A percentile compares a stretch with the other conserved stretches of the same genome.
Evolutionary conservation across 257 asterid species (phyloP).

Genomic region (Scutellaria galericulata): DNA sequence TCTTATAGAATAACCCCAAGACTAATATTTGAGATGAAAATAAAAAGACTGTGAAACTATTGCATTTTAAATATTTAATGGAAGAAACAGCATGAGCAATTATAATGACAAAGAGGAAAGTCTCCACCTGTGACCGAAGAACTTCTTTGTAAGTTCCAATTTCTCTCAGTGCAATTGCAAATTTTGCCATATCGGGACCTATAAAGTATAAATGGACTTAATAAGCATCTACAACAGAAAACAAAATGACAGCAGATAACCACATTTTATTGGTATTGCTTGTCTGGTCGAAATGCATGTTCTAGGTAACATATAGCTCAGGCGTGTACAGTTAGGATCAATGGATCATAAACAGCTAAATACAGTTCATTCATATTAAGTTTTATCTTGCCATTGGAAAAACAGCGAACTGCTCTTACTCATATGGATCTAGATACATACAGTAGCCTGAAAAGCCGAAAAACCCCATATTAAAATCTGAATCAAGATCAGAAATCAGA

Average conservation of each 20-base stretch:
- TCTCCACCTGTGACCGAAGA: constrained; percentile 86
- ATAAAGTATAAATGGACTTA: constrained; percentile 36
- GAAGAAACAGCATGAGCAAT: constrained; percentile 29
- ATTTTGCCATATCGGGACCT: constrained; percentile 95
- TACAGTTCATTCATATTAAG: background rate
- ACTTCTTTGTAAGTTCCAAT: constrained; percentile 91
- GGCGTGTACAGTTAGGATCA: constrained; percentile 18
- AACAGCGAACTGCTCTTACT: background rate
- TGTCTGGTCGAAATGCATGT: constrained; percentile 3
- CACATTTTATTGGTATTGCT: background rate
- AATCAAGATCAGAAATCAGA: constrained; percentile 16
- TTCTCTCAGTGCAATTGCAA: constrained; percentile 87
- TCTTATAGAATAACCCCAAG: background rate
- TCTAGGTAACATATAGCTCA: constrained; percentile 7
- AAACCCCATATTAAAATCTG: constrained; percentile 18
- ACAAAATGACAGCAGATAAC: constrained; percentile 6
- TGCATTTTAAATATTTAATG: background rate
- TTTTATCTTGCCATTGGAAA: background rate
- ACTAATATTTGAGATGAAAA: constrained; percentile 12
- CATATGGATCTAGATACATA: constrained; percentile 9
- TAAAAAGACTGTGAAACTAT: background rate
- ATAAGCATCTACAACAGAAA: constrained; percentile 35
- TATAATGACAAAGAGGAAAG: constrained; percentile 18
- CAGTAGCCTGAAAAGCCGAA: constrained; percentile 10
- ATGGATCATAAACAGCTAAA: background rate